phyloP scores from a whole-genome alignment of 768 basidiomycete species.

The Mycena latifolia region DNA sequence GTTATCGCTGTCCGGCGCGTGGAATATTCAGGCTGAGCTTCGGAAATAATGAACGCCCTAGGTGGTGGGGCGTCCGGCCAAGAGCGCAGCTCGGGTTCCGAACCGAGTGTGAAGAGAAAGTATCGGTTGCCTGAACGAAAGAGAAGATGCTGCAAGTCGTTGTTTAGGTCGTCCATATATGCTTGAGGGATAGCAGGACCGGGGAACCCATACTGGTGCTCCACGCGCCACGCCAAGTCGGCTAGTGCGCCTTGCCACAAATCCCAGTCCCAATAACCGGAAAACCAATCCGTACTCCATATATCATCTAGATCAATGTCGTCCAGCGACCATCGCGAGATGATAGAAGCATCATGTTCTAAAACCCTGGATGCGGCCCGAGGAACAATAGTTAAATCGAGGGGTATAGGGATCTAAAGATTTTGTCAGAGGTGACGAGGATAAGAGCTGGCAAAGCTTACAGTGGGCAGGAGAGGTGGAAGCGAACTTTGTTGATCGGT shows the following conservation, averaged over 20 bases:
- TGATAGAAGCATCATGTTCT: neutral
- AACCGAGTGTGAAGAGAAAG: neutral
- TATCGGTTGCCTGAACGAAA: conserved; percentile 18
- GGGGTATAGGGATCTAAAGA: neutral
- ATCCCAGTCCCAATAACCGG: neutral
- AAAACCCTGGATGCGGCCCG: neutral
- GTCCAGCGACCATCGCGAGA: neutral
- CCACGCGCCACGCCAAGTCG: conserved; percentile 14
- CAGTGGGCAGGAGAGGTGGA: neutral
- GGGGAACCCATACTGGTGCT: conserved; percentile 23
- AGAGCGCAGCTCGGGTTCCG: neutral
- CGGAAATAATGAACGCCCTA: neutral
- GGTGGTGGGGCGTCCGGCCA: neutral
- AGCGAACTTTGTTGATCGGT: neutral
- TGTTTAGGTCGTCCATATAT: neutral
- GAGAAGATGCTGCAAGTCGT: neutral
- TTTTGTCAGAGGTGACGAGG: neutral
- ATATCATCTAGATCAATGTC: neutral
- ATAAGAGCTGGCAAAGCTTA: neutral
- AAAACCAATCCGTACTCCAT: neutral
- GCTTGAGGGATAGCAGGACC: conserved; percentile 16
- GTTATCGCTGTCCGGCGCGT: neutral
- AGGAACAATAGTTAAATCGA: neutral
- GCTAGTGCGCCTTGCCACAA: neutral
- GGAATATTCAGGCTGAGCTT: neutral